Conservation (phyloP, 164 flowering plant species). For the Magnolia changhungtana region DNA sequence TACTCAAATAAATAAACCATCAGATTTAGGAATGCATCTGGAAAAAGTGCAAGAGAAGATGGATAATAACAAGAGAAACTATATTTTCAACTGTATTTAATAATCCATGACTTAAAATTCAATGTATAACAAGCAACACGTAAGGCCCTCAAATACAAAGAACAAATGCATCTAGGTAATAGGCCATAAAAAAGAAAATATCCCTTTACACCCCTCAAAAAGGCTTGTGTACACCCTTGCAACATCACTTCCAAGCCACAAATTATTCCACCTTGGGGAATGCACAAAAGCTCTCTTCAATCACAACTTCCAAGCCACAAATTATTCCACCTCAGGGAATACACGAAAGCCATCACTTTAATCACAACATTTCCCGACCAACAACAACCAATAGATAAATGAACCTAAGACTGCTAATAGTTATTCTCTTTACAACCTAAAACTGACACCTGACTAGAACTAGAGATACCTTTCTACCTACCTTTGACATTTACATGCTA, state of each 20-base stretch:
- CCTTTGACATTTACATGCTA: not conserved
- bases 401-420: not conserved
- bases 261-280: not conserved
- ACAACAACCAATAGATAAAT: not conserved
- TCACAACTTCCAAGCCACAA: no score
- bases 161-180: not conserved
- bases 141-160: not conserved
- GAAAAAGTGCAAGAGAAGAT: not conserved
- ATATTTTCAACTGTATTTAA: not conserved
- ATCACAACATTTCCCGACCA: not conserved
- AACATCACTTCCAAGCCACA: not conserved
- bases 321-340: no score
- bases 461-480: not conserved
- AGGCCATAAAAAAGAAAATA: not conserved
- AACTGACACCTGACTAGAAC: not conserved
- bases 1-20: no score
- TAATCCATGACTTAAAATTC: not conserved
- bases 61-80: not conserved
- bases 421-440: not conserved
- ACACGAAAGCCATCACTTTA: not conserved
- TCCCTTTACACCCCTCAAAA: not conserved
- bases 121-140: slow-evolving; percentile 9
- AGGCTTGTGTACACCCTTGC: not conserved
- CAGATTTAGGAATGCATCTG: no score
- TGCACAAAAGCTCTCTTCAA: not conserved